Base-by-base conservation (phyloP, 2,329 filamentous ascomycete species). In the Exophiala dermatitidis region DNA sequence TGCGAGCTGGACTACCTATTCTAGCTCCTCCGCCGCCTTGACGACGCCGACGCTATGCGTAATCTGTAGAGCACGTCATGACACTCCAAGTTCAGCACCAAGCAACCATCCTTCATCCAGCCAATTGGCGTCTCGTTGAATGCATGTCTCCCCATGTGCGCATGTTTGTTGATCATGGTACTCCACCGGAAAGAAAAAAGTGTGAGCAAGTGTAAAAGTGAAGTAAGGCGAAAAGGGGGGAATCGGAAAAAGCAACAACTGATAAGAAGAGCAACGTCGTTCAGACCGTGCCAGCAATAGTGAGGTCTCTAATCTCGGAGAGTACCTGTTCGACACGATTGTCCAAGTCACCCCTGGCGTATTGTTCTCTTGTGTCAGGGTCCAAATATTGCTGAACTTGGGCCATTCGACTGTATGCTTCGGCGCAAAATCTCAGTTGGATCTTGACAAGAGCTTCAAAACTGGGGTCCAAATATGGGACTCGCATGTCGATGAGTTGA, bases 381-480 rank as follows among this genome's bases (percentile, higher is more conserved):
- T 97, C 93, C 32, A 98, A 78, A 69, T 96, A 97, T 74, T 98
- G 93, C 74, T 98, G 93, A 53, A 98, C 94, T 75, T 98, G 94
- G 29, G 94, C 93, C 93, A 98, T 98, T 45, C 93, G 80, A 58
- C 85, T 90, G 72, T 98, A 98, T 1, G 93, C 93, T 74, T 98
- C 93, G 5, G 94, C 93, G 66, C 94, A 98, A 76, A 98, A 98
- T 36, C 93, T 81, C 65, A 98, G 72, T 74, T 98, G 93, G 62
- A 98, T 98, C 78, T 98, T 98, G 69, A 98, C 93, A 48, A 98
- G 82, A 0, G 94, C 93, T 73, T 98, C 93, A 67, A 98, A 98
- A 58, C 85, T 91, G 0, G 94, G 94, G 66, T 98, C 93, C 53
- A 98, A 82, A 68, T 98, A 98, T 0, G 94, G 94, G 9, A 98